These are phyloP conservation scores for Alternaria ventricosa DNA, from an alignment of 2,329 filamentous ascomycete species.

Conservation along the genomic window DNA sequence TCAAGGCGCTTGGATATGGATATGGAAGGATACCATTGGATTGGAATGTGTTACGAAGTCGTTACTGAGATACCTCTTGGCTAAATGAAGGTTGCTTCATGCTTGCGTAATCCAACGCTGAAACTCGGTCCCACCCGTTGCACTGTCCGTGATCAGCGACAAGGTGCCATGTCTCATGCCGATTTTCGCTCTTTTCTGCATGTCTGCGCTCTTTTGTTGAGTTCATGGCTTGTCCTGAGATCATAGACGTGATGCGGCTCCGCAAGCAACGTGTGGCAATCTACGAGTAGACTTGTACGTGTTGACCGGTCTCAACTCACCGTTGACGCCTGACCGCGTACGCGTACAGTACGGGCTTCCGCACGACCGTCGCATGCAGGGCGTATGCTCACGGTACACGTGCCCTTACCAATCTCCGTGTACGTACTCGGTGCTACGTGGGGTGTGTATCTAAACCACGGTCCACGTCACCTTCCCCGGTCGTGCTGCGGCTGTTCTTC, in stretches of 20 bases:
- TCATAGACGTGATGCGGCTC: not conserved
- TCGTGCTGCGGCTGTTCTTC: conserved; percentile 12
- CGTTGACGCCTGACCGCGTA: not conserved
- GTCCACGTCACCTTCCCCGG: conserved; percentile 17
- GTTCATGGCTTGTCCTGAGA: not conserved
- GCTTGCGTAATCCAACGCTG: conserved; percentile 1
- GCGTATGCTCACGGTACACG: not conserved
- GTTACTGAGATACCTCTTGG: not conserved
- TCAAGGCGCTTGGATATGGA: not conserved
- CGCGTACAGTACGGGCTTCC: not conserved
- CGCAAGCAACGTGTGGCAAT: not conserved
- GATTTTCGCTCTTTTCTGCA: not conserved
- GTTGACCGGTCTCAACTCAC: not conserved
- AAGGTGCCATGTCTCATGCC: conserved; percentile 1
- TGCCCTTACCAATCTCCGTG: not conserved
- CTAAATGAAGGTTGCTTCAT: not conserved
- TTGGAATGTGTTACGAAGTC: not conserved
- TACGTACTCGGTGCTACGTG: conserved; percentile 8
- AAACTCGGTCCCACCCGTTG: not conserved
- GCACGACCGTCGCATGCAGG: not conserved
- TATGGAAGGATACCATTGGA: not conserved
- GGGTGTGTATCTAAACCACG: conserved; percentile 10
- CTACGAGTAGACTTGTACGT: not conserved
- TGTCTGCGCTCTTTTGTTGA: not conserved
- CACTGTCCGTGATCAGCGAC: conserved; percentile 3